Percentiles rank a stretch among this genome's conserved stretches.
Conservation (phyloP, 495 filamentous ascomycete genomes). For the Penicillium silybi region DNA sequence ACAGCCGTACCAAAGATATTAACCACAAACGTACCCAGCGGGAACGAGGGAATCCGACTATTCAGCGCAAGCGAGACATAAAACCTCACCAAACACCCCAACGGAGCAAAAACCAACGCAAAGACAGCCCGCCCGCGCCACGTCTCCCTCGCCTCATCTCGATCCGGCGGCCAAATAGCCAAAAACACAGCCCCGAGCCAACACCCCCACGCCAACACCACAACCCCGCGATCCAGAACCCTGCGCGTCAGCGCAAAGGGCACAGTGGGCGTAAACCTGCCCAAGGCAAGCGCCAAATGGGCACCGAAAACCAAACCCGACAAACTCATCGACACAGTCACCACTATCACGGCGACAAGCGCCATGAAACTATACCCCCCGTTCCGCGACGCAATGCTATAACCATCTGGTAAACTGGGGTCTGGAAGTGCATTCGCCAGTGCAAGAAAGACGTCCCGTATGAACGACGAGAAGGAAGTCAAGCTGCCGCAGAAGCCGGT, state of each 20-base stretch:
- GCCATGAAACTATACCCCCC: constrained; percentile 83
- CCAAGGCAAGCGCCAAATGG: constrained; percentile 66
- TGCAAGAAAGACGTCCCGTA: constrained; percentile 80
- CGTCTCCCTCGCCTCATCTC: constrained; percentile 23
- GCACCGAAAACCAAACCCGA: constrained; percentile 45
- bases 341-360: constrained; percentile 62
- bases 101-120: constrained; percentile 78
- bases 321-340: constrained; percentile 64
- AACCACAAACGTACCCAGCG: constrained; percentile 82
- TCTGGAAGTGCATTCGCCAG: constrained; percentile 69
- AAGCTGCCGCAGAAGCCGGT: constrained; percentile 93
- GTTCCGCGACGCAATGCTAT: constrained; percentile 45
- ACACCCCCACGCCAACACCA: constrained; percentile 61
- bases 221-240: constrained; percentile 58
- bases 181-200: constrained; percentile 82
- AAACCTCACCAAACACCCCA: constrained; percentile 74
- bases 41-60: constrained; percentile 62
- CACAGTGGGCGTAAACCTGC: constrained; percentile 49
- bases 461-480: constrained; percentile 89
- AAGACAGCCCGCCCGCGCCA: constrained; percentile 78
- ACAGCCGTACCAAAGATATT: constrained; percentile 74
- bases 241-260: constrained; percentile 53
- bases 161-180: constrained; percentile 68
- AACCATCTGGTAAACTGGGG: constrained; percentile 28
- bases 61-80: constrained; percentile 66